Percentiles rank a stretch among this genome's conserved stretches.
Evolutionary conservation across 1,284 basidiomycete genomes (phyloP).

Genomic region (Sparassis latifolia): DNA sequence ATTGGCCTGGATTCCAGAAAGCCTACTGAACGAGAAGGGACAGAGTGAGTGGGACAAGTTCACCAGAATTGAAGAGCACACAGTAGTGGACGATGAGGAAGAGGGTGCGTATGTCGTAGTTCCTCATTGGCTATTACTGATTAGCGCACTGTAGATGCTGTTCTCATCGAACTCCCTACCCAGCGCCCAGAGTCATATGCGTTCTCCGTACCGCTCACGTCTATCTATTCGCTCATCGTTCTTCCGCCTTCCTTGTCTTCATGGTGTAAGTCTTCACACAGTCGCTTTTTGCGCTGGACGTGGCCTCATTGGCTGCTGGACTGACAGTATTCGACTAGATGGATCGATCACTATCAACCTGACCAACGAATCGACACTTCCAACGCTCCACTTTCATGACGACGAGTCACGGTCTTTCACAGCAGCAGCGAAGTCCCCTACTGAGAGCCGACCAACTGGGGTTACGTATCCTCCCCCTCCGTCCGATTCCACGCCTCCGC

Average conservation of each 20-base stretch:
- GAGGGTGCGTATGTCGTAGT: conserved; percentile 42
- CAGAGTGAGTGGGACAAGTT: conserved; percentile 81
- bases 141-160: conserved; percentile 46
- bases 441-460: conserved; percentile 20
- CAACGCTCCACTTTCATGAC: conserved; percentile 93
- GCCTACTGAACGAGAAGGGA: conserved; percentile 69
- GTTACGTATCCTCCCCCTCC: conserved; percentile 57
- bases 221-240: conserved; percentile 86
- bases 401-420: conserved; percentile 84
- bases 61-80: conserved; percentile 69
- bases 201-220: conserved; percentile 86
- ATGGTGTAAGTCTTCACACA: conserved; percentile 63
- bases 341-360: conserved; percentile 79
- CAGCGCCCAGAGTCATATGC: conserved; percentile 85
- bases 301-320: too few species aligned
- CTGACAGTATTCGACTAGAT: conserved; percentile 33
- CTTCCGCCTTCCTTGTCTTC: conserved; percentile 80
- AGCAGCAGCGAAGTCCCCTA: conserved; percentile 38
- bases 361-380: conserved; percentile 83
- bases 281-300: too few species aligned
- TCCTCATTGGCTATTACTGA: conserved; percentile 4
- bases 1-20: conserved; percentile 83
- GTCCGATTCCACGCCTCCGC: conserved; percentile 37
- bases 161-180: conserved; percentile 71
- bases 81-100: conserved; percentile 55